Evolutionary conservation across 164 flowering plant species (phyloP), one percentile per base, ranked within the genome.

Genomic region (Vitis rupestris): DNA sequence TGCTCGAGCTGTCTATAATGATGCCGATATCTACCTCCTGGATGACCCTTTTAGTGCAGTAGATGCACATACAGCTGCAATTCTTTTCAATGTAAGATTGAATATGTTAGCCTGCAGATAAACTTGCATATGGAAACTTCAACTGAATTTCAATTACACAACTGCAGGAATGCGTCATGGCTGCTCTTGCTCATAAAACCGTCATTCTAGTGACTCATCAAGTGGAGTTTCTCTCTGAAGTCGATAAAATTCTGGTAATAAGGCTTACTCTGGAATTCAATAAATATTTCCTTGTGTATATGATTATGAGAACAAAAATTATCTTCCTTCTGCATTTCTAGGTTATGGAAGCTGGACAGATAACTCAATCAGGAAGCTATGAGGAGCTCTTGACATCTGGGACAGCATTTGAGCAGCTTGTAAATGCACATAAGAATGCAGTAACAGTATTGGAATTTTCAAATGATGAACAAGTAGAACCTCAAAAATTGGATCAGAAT

Each of bases 31-130:
- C 9, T 94, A 92, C 79, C 93, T 92, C 53, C 90, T 94, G 44
- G 98, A 92, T 69, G 98, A 94, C 62, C 97, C 97, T 47, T 94
- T 92, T 51, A 94, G 98, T 78, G 98, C 98, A 66, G 96, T 94
- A 1, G 98, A 94, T 87, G 98, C 98, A 61, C 94, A 90, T 47
- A 94, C 98, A 1, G 97, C 91, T 29, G 81, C 96, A 16, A 75
- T 60, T 72, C 82, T 94, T 47, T 94, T 92, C 71, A 82, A 90
- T 74, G 98, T 90, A 74, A 81, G 87, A 44, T 48, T 47, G 44
- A n/a, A 13, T 19, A n/a, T 8, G 12, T 10, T 11, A 59, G 4
- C 15, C 27, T 44, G 11, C 17, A 63, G 14, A 5, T 7, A 53
- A 53, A 37, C 16, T n/a, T 44, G 30, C 11, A 61, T 49, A 23